A percentile compares a stretch with the other conserved stretches of the same genome.
These are phyloP conservation scores for Euphorbia schlechtendalii DNA, from an alignment of 441 rosid species.

Conservation along the genomic window DNA sequence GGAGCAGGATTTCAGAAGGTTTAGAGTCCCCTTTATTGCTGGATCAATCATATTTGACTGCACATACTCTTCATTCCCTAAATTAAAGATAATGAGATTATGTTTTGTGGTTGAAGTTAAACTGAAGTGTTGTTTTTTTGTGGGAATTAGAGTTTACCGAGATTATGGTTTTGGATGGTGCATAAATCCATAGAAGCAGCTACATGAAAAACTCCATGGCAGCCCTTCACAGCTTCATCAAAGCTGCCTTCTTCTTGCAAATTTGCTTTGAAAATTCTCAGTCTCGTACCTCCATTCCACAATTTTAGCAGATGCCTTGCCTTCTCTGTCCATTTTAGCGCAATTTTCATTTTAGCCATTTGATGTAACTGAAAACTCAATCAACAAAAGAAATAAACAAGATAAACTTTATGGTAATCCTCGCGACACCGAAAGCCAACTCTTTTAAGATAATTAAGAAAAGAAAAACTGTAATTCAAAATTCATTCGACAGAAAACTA, in stretches of 20 bases:
- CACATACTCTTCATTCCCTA: slow-evolving; percentile 49
- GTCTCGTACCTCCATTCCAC: slow-evolving; percentile 38
- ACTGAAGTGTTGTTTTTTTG: too few relatives aligned
- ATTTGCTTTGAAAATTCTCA: slow-evolving; percentile 68
- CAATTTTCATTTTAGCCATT: too few relatives aligned
- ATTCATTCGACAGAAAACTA: too few relatives aligned
- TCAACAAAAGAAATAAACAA: too few relatives aligned
- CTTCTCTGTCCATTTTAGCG: slow-evolving; percentile 50
- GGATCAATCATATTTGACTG: slow-evolving; percentile 51
- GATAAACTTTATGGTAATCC: too few relatives aligned
- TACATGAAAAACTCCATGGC: slow-evolving; percentile 79
- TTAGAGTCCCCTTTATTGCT: slow-evolving; percentile 58
- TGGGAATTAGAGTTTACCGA: slow-evolving; percentile 46
- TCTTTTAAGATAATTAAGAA: too few relatives aligned
- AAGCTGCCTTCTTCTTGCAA: slow-evolving; percentile 67
- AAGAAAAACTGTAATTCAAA: too few relatives aligned
- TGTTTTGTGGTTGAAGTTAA: too few relatives aligned
- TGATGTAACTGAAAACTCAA: too few relatives aligned
- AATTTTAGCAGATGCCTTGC: slow-evolving; percentile 27
- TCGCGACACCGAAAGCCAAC: too few relatives aligned
- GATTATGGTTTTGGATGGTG: slow-evolving; percentile 23
- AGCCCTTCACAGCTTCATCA: slow-evolving; percentile 64
- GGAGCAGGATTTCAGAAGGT: slow-evolving; percentile 64
- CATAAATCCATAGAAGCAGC: slow-evolving; percentile 77
- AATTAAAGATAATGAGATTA: too few relatives aligned